Percentiles rank a stretch among this genome's conserved stretches.
Conservation (phyloP, 2,329 filamentous ascomycete genomes). For the Diaporthe eres region DNA sequence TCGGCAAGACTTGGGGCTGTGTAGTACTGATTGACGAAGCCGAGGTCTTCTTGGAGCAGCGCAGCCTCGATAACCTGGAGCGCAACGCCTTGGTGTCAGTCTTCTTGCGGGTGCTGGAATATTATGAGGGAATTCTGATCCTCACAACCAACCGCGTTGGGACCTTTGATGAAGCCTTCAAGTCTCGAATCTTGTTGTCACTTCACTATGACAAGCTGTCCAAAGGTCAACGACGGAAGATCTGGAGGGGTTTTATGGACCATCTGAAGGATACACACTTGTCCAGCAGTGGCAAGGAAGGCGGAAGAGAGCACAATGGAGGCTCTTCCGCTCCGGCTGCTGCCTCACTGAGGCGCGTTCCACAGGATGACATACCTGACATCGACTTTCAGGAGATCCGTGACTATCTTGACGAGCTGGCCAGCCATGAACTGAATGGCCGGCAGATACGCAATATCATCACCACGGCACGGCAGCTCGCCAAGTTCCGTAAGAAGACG, state of each 20-base stretch:
- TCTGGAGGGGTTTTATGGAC: constrained; percentile 52
- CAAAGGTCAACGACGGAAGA: constrained; percentile 44
- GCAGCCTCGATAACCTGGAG: constrained; percentile 51
- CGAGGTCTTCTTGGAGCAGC: constrained; percentile 55
- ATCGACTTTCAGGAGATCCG: constrained; percentile 42
- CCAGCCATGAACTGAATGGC: constrained; percentile 55
- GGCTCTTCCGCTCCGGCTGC: background rate
- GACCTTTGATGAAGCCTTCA: constrained; percentile 54
- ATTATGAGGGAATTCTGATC: constrained; percentile 54
- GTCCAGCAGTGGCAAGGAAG: background rate
- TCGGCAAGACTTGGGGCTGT: constrained; percentile 44
- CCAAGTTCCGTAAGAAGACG: constrained; percentile 32
- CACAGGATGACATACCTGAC: background rate
- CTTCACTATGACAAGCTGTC: constrained; percentile 51
- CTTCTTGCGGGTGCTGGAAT: constrained; percentile 54
- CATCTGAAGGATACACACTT: no score
- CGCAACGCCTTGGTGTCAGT: constrained; percentile 56
- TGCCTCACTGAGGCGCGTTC: no score
- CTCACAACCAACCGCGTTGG: constrained; percentile 54
- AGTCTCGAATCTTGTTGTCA: constrained; percentile 53
- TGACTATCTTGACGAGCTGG: constrained; percentile 48
- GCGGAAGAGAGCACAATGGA: no score
- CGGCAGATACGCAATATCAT: constrained; percentile 58
- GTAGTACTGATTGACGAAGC: constrained; percentile 55
- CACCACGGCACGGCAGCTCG: constrained; percentile 48